Base-by-base conservation (phyloP, 768 basidiomycete genomes). In the Tricholoma furcatifolium region DNA sequence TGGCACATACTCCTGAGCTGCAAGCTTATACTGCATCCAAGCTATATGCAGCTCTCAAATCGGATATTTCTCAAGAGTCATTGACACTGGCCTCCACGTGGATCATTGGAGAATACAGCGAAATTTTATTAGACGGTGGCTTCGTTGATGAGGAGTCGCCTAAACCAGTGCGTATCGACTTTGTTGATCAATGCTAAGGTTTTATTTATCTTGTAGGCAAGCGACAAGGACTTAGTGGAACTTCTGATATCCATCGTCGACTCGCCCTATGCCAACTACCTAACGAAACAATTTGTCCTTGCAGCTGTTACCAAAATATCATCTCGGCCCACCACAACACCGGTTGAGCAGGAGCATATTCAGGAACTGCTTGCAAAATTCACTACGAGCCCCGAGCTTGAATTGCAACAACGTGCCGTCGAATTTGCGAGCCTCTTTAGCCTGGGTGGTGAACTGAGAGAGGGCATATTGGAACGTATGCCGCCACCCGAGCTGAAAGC, bases 401-500 rank as follows among this genome's bases (percentile, higher is more conserved):
- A 99, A 69, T 74, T 97, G 34, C 97, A 98, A 67, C 97, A 98
- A 64, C 83, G 97, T 39, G 89, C 94, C 0, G 92, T 98, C 12
- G 97, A 99, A 69, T 98, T 94, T 68, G 91, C 88, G 1, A 88
- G 83, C 60, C 67, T 99, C 59, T 93, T 92, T 65, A 82, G 78
- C 24, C 70, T 92, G 7, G 87, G 86, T 27, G 27, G 27, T 5
- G 84, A 89, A n/a, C 72, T 90, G 18, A 78, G 82, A 54, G 77
- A 79, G 7, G 97, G 96, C 34, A 93, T 99, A 1, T 69, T 98
- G 54, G 97, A 99, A 73, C 82, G 93, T 50, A 99, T 99, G 97
- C 97, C 97, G n/a, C 90, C 93, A 5, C 97, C 97, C 2, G 97
- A 99, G 67, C 72, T 98, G 58, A 97, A 95, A 72, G 88, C 90